phyloP scores from a whole-genome alignment of 345 rosid species.

The Syzygium aromaticum region DNA sequence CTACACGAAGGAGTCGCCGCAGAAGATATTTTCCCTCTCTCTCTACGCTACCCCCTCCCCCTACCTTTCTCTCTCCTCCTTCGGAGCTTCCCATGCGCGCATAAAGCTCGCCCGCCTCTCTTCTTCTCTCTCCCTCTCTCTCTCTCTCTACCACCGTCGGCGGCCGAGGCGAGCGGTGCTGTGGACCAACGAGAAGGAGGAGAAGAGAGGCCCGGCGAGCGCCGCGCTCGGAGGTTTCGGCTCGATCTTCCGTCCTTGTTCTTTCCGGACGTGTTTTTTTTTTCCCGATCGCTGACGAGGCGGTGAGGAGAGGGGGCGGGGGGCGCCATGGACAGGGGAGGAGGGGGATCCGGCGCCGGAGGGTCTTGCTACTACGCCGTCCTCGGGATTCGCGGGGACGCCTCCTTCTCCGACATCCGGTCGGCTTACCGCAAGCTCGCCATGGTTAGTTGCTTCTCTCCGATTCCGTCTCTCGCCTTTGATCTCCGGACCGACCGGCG shows the following conservation, averaged over 20 bases:
- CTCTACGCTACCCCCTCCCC: background rate
- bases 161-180: background rate
- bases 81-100: background rate
- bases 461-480: background rate
- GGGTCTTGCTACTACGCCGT: constrained; percentile 60
- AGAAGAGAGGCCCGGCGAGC: background rate
- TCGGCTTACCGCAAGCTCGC: constrained; percentile 86
- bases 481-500: background rate
- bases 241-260: background rate
- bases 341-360: constrained; percentile 72
- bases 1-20: background rate
- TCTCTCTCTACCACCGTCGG: background rate
- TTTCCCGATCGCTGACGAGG: background rate
- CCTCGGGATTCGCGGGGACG: constrained; percentile 73
- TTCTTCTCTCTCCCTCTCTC: too few relatives aligned
- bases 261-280: background rate
- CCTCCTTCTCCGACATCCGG: constrained; percentile 77
- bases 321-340: constrained; percentile 53
- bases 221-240: background rate
- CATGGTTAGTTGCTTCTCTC: constrained; percentile 29
- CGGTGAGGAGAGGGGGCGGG: background rate
- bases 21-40: background rate
- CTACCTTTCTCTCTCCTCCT: background rate
- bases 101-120: background rate
- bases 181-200: background rate